phyloP scores from a whole-genome alignment of 768 basidiomycete genomes.

The Tulasnella sp. region DNA sequence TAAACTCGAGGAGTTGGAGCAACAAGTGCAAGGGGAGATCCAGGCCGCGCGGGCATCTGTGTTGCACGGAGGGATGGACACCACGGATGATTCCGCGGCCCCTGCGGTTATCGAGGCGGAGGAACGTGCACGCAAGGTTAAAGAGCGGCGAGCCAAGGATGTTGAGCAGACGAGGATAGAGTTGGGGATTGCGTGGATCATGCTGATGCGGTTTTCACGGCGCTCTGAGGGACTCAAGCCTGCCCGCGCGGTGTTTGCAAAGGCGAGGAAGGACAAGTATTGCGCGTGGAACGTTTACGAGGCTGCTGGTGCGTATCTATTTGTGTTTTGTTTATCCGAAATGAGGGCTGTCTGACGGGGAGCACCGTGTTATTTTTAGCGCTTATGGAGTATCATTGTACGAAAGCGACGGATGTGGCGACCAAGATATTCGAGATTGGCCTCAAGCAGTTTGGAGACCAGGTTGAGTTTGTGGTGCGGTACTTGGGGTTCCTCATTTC shows the following conservation, averaged over 20 bases:
- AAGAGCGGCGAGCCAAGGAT: slow-evolving; percentile 27
- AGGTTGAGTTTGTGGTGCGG: slow-evolving; percentile 72
- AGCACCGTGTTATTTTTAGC: slow-evolving; percentile 36
- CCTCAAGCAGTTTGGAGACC: slow-evolving; percentile 66
- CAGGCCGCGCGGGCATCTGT: slow-evolving; percentile 29
- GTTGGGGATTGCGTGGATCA: slow-evolving; percentile 54
- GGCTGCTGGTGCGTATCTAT: slow-evolving; percentile 56
- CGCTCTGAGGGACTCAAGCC: slow-evolving; percentile 78
- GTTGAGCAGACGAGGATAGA: slow-evolving; percentile 49
- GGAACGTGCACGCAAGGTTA: slow-evolving; percentile 20
- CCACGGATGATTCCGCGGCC: background rate
- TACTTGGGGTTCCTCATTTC: slow-evolving; percentile 90
- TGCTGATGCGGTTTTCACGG: slow-evolving; percentile 88
- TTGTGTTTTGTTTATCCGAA: slow-evolving; percentile 6
- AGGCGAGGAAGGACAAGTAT: slow-evolving; percentile 65
- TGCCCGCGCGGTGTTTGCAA: slow-evolving; percentile 63
- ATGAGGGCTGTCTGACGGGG: background rate
- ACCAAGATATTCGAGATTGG: slow-evolving; percentile 91
- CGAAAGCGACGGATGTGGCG: slow-evolving; percentile 64
- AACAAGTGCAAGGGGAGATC: slow-evolving; percentile 22
- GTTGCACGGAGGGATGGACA: background rate
- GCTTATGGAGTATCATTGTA: slow-evolving; percentile 86
- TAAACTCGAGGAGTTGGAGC: slow-evolving; percentile 45
- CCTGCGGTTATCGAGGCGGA: slow-evolving; percentile 17
- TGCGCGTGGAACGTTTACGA: slow-evolving; percentile 89